Evolutionary conservation across 2,329 filamentous ascomycete species (phyloP).

Genomic region (Aspergillus puulaauensis): DNA sequence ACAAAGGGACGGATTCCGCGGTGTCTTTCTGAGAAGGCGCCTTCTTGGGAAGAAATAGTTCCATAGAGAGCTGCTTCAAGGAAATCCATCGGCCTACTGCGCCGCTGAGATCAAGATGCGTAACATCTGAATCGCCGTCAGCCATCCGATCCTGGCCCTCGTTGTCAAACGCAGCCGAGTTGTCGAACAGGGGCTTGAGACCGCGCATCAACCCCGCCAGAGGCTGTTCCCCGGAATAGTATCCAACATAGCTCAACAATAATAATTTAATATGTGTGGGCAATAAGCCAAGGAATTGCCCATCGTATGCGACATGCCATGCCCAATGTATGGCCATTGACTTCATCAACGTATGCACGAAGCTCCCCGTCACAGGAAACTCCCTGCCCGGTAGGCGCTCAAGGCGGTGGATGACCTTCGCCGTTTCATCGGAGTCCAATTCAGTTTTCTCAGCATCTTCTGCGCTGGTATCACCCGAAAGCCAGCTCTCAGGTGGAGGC

Average conservation of each 20-base stretch:
- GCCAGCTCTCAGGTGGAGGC: slow-evolving; percentile 48
- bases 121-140: slow-evolving; percentile 43
- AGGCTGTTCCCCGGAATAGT: slow-evolving; percentile 46
- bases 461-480: slow-evolving; percentile 23
- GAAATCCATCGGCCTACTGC: slow-evolving; percentile 51
- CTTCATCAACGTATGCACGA: slow-evolving; percentile 54
- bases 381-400: slow-evolving; percentile 40
- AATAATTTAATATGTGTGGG: slow-evolving; percentile 53
- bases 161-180: slow-evolving; percentile 11
- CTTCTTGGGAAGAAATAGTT: slow-evolving; percentile 36
- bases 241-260: slow-evolving; percentile 57
- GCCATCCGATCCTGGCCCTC: slow-evolving; percentile 19
- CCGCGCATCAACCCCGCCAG: slow-evolving; percentile 42
- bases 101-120: slow-evolving; percentile 53
- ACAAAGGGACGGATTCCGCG: slow-evolving; percentile 30
- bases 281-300: slow-evolving; percentile 53
- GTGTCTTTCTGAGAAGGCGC: background rate
- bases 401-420: slow-evolving; percentile 30
- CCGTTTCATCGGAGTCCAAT: slow-evolving; percentile 16
- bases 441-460: slow-evolving; percentile 8
- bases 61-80: slow-evolving; percentile 48
- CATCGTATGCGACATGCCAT: slow-evolving; percentile 58
- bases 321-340: slow-evolving; percentile 57
- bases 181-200: slow-evolving; percentile 51
- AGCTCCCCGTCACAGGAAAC: slow-evolving; percentile 40